These are phyloP conservation scores for Aciculoconidium aculeatum DNA, from an alignment of 805 yeast genomes.

Conservation along the genomic window DNA sequence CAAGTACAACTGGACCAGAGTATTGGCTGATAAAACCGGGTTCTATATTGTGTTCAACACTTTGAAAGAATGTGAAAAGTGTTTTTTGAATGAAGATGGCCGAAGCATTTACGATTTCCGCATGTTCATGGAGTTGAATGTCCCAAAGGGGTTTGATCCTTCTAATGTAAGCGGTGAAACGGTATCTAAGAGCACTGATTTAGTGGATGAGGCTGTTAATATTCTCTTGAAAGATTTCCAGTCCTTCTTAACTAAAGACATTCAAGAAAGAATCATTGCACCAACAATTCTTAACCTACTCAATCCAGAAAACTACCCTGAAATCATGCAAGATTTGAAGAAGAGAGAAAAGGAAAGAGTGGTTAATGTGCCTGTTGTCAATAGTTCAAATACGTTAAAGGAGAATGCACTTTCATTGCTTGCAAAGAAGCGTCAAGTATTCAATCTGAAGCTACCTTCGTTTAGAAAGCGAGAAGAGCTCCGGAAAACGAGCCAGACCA, in stretches of 20 bases:
- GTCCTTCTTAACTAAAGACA: slow-evolving; percentile 58
- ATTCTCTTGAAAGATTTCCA: slow-evolving; percentile 60
- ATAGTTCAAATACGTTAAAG: slow-evolving; percentile 12
- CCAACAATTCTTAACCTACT: slow-evolving; percentile 60
- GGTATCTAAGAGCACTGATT: slow-evolving; percentile 16
- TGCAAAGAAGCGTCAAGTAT: slow-evolving; percentile 11
- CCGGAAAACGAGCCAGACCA: no score
- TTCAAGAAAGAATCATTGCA: slow-evolving; percentile 66
- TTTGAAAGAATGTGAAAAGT: slow-evolving; percentile 50
- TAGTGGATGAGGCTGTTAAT: slow-evolving; percentile 54
- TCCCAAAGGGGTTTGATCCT: slow-evolving; percentile 38
- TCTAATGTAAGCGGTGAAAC: no score
- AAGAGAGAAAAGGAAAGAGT: slow-evolving; percentile 19
- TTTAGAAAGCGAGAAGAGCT: slow-evolving; percentile 25
- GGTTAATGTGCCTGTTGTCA: slow-evolving; percentile 8
- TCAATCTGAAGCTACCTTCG: slow-evolving; percentile 22
- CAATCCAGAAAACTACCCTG: slow-evolving; percentile 55
- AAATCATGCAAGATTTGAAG: slow-evolving; percentile 30
- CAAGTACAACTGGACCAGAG: slow-evolving; percentile 60
- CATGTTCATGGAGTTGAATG: slow-evolving; percentile 53
- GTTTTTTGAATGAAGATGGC: slow-evolving; percentile 60
- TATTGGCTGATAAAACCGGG: slow-evolving; percentile 59
- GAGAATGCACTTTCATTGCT: slow-evolving; percentile 23
- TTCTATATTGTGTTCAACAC: slow-evolving; percentile 67
- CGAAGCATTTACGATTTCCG: slow-evolving; percentile 40